phyloP scores from a whole-genome alignment of 2,329 filamentous ascomycete genomes.

The Xylaria hypoxylon region DNA sequence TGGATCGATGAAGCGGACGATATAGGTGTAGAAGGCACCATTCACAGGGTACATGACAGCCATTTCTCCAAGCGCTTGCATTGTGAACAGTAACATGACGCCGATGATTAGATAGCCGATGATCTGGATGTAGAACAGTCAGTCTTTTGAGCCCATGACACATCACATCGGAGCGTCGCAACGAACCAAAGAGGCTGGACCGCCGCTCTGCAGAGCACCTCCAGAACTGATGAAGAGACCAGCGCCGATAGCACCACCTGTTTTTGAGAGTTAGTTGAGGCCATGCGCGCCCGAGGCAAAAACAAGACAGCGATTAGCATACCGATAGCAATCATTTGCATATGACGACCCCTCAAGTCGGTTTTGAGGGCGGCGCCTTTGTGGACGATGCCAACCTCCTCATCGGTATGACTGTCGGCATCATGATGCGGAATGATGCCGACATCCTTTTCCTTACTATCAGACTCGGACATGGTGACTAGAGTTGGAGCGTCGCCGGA shows the following conservation, averaged over 20 bases:
- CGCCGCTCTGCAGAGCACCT: slow-evolving; percentile 68
- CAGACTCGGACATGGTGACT: slow-evolving; percentile 45
- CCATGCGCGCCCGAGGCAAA: neutral
- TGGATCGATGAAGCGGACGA: slow-evolving; percentile 70
- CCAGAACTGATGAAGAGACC: slow-evolving; percentile 79
- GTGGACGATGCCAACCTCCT: slow-evolving; percentile 54
- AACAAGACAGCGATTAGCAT: slow-evolving; percentile 31
- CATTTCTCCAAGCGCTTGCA: slow-evolving; percentile 70
- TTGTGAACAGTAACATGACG: slow-evolving; percentile 68
- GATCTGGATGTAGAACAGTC: slow-evolving; percentile 44
- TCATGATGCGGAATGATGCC: slow-evolving; percentile 39
- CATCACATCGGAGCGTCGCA: neutral
- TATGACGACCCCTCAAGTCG: slow-evolving; percentile 55
- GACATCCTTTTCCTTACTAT: slow-evolving; percentile 45
- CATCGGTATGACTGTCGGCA: slow-evolving; percentile 45
- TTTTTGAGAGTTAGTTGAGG: slow-evolving; percentile 16
- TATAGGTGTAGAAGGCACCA: slow-evolving; percentile 72
- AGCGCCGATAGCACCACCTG: slow-evolving; percentile 59
- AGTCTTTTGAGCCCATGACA: slow-evolving; percentile 7
- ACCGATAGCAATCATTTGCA: slow-evolving; percentile 63
- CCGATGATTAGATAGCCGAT: slow-evolving; percentile 68
- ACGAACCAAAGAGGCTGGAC: slow-evolving; percentile 62
- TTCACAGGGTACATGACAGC: slow-evolving; percentile 70
- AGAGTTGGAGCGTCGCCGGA: slow-evolving; percentile 4
- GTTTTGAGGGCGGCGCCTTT: slow-evolving; percentile 52